Percentiles rank a stretch among this genome's conserved stretches.
Conservation (phyloP, 78 protist genomes). For the Protostelium mycophagum region DNA sequence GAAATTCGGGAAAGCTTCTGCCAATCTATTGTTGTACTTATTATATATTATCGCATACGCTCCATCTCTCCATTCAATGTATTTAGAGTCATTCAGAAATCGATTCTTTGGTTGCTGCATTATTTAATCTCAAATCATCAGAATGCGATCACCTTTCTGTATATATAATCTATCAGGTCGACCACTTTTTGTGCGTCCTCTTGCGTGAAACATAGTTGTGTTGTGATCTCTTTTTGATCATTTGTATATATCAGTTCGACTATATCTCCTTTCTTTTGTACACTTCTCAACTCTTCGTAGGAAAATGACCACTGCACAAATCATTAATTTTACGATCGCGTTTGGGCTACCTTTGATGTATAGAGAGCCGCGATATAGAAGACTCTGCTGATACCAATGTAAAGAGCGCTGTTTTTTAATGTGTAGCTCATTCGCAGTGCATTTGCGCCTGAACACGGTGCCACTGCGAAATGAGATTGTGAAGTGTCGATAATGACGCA, state of each 20-base stretch:
- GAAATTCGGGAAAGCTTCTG: neutral
- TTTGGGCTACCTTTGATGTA: neutral
- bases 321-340: neutral
- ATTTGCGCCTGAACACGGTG: neutral
- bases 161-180: neutral
- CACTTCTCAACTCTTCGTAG: neutral
- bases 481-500: neutral
- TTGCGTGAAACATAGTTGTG: neutral
- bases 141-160: neutral
- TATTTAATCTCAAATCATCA: no score
- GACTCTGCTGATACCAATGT: neutral
- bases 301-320: neutral
- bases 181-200: neutral
- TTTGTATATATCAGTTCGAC: neutral
- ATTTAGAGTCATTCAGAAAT: neutral
- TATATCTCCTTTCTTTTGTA: neutral
- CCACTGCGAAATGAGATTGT: neutral
- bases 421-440: neutral
- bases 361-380: neutral
- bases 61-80: neutral
- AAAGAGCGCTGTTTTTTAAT: neutral
- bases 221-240: neutral
- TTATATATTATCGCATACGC: no score
- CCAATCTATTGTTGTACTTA: neutral
- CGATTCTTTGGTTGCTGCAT: neutral